Conservation (phyloP, 345 rosid species). For the Anacardium occidentale region DNA sequence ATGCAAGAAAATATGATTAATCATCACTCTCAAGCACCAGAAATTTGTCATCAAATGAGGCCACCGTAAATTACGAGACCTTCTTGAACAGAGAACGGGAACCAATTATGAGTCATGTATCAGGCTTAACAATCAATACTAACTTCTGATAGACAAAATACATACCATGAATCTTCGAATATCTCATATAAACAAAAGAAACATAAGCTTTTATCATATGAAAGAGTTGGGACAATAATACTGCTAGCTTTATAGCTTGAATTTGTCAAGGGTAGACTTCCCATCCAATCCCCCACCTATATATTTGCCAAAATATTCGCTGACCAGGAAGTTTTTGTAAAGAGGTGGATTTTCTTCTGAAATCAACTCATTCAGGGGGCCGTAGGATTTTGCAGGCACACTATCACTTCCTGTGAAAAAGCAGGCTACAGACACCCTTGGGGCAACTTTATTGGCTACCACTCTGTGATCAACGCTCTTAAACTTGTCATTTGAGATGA, state of each 20-base stretch:
- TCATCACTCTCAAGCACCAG: neutral
- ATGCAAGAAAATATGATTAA: neutral
- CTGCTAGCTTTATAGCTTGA: conserved; percentile 5
- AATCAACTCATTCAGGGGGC: conserved; percentile 35
- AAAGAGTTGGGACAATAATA: neutral
- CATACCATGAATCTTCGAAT: neutral
- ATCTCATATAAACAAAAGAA: neutral
- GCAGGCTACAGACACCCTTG: conserved; percentile 49
- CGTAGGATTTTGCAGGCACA: conserved; percentile 7
- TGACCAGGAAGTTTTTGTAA: conserved; percentile 18
- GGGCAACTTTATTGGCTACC: conserved; percentile 34
- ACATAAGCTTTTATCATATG: neutral
- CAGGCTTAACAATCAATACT: neutral
- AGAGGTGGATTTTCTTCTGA: conserved; percentile 32
- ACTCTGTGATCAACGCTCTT: conserved; percentile 53
- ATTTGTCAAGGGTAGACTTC: conserved; percentile 16
- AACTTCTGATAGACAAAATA: neutral
- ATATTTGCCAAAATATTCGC: conserved; percentile 23
- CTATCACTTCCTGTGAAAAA: conserved; percentile 21
- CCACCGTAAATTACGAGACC: neutral
- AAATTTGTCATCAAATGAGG: neutral
- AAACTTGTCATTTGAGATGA: conserved; percentile 48
- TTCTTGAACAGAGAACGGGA: neutral
- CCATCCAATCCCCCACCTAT: conserved; percentile 19
- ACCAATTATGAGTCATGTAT: neutral